Evolutionary conservation across 192 early-diverging fungal species (phyloP), one percentile per base, ranked within the genome.

Genomic region (Linnemannia elongata): DNA sequence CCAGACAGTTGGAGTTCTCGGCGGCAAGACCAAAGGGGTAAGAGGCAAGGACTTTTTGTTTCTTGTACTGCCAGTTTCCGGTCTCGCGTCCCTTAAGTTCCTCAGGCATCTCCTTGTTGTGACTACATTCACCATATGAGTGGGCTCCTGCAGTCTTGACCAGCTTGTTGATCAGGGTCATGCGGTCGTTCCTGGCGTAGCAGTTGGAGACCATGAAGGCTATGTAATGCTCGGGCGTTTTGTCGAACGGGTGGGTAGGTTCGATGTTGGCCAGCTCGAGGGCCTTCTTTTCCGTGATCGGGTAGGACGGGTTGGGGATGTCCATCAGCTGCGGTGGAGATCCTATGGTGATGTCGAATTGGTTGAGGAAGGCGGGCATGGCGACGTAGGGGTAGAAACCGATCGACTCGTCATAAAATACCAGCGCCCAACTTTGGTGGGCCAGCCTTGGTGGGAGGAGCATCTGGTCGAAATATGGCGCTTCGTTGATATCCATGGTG

Each of bases 1-100:
- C 78, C 10, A 75, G 33, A 39, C 83, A 85, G 60, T 79, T 89
- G 8, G 79, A 89, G 70, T 89, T 85, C 69, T 89, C 83, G 49
- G 63, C 75, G 24, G 52, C 78, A 3, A 85, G 44, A 18, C 75
- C 72, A 69, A 84, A 89, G 22, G 82, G 78, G 69, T 81, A 79
- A 7, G 20, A 22, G 13, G 17, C 18, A 3, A 89, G 45, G 6
- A 76, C 35, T 24, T 78, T 76, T 18, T 60, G 63, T 54, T 88
- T 88, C 27, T 30, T 30, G 60, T 66, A 66, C 9, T 27, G 60
- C 27, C 60, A 30, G 12, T 30, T 13, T 15, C 49, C 72, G 27
- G 24, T 35, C 10, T 33, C 57, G 15, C 60, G 24, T 2, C 38
- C 10, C n/a, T 54, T 8, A 33, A 60, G 27, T 22, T 66, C 68